A percentile compares a stretch with the other conserved stretches of the same genome.
Evolutionary conservation across 352 stramenopile species (phyloP).

Genomic region (Pythium coloratum): DNA sequence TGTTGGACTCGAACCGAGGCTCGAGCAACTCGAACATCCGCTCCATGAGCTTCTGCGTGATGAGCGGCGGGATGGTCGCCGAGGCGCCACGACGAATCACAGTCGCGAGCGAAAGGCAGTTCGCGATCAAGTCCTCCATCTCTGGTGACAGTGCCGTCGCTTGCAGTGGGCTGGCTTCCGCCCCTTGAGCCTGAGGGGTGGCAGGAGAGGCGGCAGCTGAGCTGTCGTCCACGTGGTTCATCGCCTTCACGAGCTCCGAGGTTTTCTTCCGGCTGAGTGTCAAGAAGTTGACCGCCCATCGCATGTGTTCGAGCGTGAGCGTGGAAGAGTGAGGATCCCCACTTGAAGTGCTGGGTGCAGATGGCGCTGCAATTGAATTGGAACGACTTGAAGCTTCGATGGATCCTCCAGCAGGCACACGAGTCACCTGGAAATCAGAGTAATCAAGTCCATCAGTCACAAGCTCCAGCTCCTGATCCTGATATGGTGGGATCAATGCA

Average conservation of each 20-base stretch:
- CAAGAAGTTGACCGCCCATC: constrained; percentile 67
- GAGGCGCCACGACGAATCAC: constrained; percentile 34
- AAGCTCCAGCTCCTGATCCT: not conserved
- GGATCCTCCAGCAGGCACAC: not conserved
- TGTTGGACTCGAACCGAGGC: constrained; percentile 51
- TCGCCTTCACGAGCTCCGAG: constrained; percentile 32
- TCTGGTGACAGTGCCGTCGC: constrained; percentile 29
- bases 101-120: constrained; percentile 60
- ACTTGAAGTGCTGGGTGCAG: not conserved
- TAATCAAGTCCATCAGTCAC: not conserved
- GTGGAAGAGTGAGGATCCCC: constrained; percentile 4
- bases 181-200: not conserved
- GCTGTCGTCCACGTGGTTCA: constrained; percentile 2
- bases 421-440: not conserved
- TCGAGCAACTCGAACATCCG: constrained; percentile 63
- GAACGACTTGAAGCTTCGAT: not conserved
- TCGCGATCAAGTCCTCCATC: constrained; percentile 50
- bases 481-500: not conserved
- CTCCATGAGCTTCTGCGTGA: constrained; percentile 64
- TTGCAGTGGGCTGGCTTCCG: constrained; percentile 1
- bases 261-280: constrained; percentile 43
- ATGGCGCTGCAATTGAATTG: not conserved
- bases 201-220: not conserved
- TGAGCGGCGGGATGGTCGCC: constrained; percentile 37
- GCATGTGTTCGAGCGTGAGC: constrained; percentile 55